A percentile compares a stretch with the other conserved stretches of the same genome.
These are phyloP conservation scores for Venturia oleaginea DNA, from an alignment of 2,329 filamentous ascomycete genomes.

Conservation along the genomic window DNA sequence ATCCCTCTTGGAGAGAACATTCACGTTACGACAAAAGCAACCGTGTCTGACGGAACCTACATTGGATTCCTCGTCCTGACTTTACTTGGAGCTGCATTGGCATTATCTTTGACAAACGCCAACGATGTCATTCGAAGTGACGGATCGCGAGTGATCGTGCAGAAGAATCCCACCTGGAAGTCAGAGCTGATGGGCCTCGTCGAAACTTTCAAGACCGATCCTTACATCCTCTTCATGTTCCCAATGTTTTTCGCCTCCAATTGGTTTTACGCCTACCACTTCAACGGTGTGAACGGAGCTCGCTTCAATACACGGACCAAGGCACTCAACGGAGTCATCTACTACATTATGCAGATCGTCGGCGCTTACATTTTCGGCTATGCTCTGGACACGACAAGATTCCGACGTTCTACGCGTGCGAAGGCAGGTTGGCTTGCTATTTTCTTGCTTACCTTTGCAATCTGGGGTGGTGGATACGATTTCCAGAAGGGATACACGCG, in stretches of 20 bases:
- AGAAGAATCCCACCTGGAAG: slow-evolving; percentile 84
- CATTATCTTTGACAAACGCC: slow-evolving; percentile 62
- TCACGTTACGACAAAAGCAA: slow-evolving; percentile 41
- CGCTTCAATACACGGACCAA: slow-evolving; percentile 67
- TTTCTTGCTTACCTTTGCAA: slow-evolving; percentile 60
- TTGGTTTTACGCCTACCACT: slow-evolving; percentile 73
- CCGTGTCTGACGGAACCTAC: slow-evolving; percentile 71
- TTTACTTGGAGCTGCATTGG: slow-evolving; percentile 58
- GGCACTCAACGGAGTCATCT: slow-evolving; percentile 69
- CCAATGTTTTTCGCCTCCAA: slow-evolving; percentile 76
- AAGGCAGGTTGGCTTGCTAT: slow-evolving; percentile 54
- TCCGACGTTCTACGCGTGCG: slow-evolving; percentile 60
- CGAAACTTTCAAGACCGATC: slow-evolving; percentile 61
- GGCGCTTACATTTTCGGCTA: slow-evolving; percentile 67
- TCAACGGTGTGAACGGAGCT: slow-evolving; percentile 62
- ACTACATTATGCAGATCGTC: slow-evolving; percentile 70
- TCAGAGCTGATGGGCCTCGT: slow-evolving; percentile 69
- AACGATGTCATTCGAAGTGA: slow-evolving; percentile 65
- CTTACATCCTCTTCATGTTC: slow-evolving; percentile 66
- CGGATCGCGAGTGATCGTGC: slow-evolving; percentile 70
- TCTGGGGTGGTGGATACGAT: slow-evolving; percentile 77
- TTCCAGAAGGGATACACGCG: slow-evolving; percentile 58
- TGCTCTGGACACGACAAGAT: slow-evolving; percentile 48
- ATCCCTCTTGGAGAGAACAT: slow-evolving; percentile 69
- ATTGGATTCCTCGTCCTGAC: slow-evolving; percentile 82